Evolutionary conservation across 768 basidiomycete genomes (phyloP), one percentile per base, ranked within the genome.

Genomic region (Lyophyllum shimeji): DNA sequence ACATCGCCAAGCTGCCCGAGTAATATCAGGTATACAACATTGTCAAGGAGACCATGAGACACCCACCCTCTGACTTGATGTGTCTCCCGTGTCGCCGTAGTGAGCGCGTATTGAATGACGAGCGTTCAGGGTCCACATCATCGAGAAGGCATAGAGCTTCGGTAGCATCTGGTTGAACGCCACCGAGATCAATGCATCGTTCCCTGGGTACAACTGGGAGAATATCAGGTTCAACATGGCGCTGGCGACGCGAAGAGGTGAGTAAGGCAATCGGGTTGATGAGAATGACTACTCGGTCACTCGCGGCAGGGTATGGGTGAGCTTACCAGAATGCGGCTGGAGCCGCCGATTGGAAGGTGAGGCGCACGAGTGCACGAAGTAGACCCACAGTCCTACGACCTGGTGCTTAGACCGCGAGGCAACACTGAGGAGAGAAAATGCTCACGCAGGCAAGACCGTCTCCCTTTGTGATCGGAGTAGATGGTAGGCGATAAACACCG

Each of bases 101-200:
- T 50, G 21, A 6, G 43, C 58, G 37, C 70, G 63, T 39, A 71
- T 64, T 1, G 48, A 42, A 21, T 58, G 63, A 21, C 71, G 67
- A 0, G 68, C 68, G 37, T 73, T 73, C 40, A 73, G 57, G 3
- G 71, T 71, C 70, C 71, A 73, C 71, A 73, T 70, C 72, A 73
- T 74, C 2, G 69, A 71, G 33, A 71, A 61, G 4, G 68, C 72
- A 46, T 72, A 74, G 13, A 74, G 56, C 37, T 71, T 74, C 9
- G 72, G 71, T 7, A 72, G 57, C 11, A 60, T 52, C 56, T 63
- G 60, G 46, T 71, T 72, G 50, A 72, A 71, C 1, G 62, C 68
- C 2, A 63, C 66, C 1, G 67, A 67, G 2, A 70, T 63, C 43
- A 72, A 56, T 9, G 55, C 63, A 3, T 59, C 46, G 9, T 60